phyloP scores from a whole-genome alignment of 2,329 filamentous ascomycete genomes.

The Trichoderma gracile region DNA sequence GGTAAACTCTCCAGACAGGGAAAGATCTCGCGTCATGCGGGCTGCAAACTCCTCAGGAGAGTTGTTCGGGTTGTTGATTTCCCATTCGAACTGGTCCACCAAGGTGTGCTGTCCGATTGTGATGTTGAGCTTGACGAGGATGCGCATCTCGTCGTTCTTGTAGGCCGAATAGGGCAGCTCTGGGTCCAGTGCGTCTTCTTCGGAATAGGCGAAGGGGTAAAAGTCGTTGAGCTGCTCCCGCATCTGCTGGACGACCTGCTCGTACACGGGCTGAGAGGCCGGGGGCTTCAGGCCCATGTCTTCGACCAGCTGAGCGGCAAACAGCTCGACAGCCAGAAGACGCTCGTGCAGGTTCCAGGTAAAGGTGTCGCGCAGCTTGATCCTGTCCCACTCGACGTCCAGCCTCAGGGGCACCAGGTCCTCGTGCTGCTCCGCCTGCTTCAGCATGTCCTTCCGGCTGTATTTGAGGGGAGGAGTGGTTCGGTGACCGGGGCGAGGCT shows the following conservation, averaged over 20 bases:
- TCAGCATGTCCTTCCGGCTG: slow-evolving; percentile 74
- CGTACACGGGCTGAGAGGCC: slow-evolving; percentile 62
- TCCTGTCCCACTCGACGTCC: slow-evolving; percentile 93
- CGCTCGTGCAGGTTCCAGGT: slow-evolving; percentile 98
- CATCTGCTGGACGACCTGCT: slow-evolving; percentile 67
- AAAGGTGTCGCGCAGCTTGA: slow-evolving; percentile 94
- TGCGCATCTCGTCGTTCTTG: slow-evolving; percentile 98
- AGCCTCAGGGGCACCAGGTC: slow-evolving; percentile 88
- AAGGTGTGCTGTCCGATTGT: slow-evolving; percentile 93
- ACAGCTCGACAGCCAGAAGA: slow-evolving; percentile 74
- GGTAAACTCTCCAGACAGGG: slow-evolving; percentile 90
- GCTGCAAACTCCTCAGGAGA: slow-evolving; percentile 92
- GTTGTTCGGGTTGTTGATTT: slow-evolving; percentile 93
- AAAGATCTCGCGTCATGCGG: slow-evolving; percentile 85
- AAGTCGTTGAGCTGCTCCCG: slow-evolving; percentile 90
- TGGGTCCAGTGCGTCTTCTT: slow-evolving; percentile 87
- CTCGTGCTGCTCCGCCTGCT: slow-evolving; percentile 87
- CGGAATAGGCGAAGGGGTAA: slow-evolving; percentile 86
- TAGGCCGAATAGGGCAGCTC: slow-evolving; percentile 89
- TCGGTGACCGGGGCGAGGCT: slow-evolving; percentile 74
- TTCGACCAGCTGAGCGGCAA: slow-evolving; percentile 86
- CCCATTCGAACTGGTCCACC: slow-evolving; percentile 98
- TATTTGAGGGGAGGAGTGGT: slow-evolving; percentile 73
- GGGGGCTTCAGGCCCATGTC: slow-evolving; percentile 81
- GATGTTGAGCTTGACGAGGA: slow-evolving; percentile 93